Evolutionary conservation across 1,284 basidiomycete genomes (phyloP).

Genomic region (Marasmius sp.): DNA sequence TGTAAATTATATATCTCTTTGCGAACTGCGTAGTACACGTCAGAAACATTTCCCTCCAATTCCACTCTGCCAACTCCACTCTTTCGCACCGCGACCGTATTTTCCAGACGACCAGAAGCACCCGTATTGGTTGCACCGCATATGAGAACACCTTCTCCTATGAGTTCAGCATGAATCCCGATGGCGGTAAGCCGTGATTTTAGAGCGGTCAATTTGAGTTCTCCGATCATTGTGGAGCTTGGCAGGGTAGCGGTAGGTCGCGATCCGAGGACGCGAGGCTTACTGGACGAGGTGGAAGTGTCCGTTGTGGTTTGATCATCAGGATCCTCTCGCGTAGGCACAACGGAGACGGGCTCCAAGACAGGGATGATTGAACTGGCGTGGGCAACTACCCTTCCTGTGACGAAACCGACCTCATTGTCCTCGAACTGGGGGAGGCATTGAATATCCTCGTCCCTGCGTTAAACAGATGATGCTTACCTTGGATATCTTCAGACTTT

Average conservation of each 20-base stretch:
- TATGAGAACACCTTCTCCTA: conserved; percentile 93
- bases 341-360: conserved; percentile 52
- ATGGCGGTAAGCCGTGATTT: conserved; percentile 75
- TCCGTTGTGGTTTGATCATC: conserved; percentile 10
- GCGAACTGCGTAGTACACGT: conserved; percentile 85
- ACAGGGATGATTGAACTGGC: conserved; percentile 76
- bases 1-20: conserved; percentile 87
- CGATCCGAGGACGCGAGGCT: conserved; percentile 55
- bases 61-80: conserved; percentile 81
- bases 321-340: conserved; percentile 23
- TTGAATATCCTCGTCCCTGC: conserved; percentile 9
- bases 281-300: conserved; percentile 14
- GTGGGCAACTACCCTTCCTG: conserved; percentile 80
- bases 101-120: conserved; percentile 53
- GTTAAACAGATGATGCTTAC: conserved; percentile 44
- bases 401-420: conserved; percentile 92
- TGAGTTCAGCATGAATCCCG: conserved; percentile 86
- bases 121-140: conserved; percentile 65
- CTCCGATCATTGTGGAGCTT: conserved; percentile 92
- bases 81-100: conserved; percentile 87
- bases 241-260: conserved; percentile 64
- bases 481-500: conserved; percentile 83
- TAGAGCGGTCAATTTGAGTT: conserved; percentile 85
- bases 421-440: conserved; percentile 81
- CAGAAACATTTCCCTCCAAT: conserved; percentile 86